Evolutionary conservation across 495 filamentous ascomycete species (phyloP).

Genomic region (Tuber aestivum): DNA sequence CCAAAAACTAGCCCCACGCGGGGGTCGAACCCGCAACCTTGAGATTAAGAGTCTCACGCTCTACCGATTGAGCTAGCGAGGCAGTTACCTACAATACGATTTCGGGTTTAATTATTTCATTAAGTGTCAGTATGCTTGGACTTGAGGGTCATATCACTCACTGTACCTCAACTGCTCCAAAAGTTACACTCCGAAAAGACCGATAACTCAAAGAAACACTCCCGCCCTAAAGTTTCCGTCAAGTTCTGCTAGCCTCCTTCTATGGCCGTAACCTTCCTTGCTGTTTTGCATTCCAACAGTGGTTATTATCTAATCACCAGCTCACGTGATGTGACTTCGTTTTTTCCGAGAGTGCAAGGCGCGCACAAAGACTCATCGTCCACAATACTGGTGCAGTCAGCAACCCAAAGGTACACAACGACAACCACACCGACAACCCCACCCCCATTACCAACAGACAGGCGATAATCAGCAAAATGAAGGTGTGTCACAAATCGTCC

Average conservation of each 20-base stretch:
- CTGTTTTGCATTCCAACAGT: neutral
- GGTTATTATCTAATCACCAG: neutral
- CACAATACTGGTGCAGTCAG: slow-evolving; percentile 14
- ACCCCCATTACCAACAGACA: slow-evolving; percentile 22
- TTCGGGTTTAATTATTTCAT: no score
- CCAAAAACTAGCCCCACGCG: slow-evolving; percentile 50
- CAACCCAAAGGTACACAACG: slow-evolving; percentile 21
- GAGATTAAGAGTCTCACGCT: slow-evolving; percentile 58
- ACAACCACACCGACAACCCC: slow-evolving; percentile 21
- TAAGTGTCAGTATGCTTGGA: neutral
- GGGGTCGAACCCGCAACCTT: slow-evolving; percentile 57
- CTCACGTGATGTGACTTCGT: slow-evolving; percentile 36
- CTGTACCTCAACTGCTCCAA: neutral
- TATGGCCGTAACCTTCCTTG: neutral
- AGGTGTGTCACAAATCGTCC: slow-evolving; percentile 33
- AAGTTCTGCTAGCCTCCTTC: neutral
- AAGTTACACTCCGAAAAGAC: neutral
- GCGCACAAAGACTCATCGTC: slow-evolving; percentile 18
- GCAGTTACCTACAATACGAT: neutral
- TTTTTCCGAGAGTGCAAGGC: slow-evolving; percentile 10
- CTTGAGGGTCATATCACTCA: neutral
- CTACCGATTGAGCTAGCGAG: slow-evolving; percentile 55
- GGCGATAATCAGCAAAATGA: slow-evolving; percentile 41
- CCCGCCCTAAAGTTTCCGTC: neutral
- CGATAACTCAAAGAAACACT: neutral